Conservation (phyloP, 2,329 filamentous ascomycete genomes). For the Fusarium sulawesiense region DNA sequence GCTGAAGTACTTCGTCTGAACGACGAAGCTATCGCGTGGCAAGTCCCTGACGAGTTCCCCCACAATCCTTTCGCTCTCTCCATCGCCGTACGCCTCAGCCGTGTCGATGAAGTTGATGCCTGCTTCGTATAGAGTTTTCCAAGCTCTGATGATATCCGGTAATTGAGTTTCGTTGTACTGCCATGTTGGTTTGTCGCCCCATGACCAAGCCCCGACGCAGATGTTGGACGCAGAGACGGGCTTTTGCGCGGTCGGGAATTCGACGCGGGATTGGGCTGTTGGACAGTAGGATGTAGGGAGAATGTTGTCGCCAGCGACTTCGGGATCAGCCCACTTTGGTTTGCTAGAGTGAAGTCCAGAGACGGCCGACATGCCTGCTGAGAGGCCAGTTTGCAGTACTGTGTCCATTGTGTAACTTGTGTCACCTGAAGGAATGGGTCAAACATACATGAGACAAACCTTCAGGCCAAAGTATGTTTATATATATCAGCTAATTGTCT, state of each 20-base stretch:
- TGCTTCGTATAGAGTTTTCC: conserved; percentile 11
- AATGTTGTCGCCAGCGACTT: background rate
- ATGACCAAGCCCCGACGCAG: background rate
- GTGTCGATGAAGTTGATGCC: conserved; percentile 28
- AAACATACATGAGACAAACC: background rate
- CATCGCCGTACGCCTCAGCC: background rate
- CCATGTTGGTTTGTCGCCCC: conserved; percentile 21
- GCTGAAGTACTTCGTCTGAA: conserved; percentile 23
- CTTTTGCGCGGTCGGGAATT: background rate
- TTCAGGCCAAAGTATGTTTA: background rate
- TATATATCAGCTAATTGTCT: background rate
- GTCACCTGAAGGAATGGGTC: background rate
- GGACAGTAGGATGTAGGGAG: conserved; percentile 1
- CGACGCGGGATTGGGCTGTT: background rate
- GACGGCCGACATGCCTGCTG: background rate
- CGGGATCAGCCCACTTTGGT: conserved; percentile 8
- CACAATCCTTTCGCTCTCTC: conserved; percentile 14
- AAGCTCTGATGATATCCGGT: background rate
- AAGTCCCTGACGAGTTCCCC: conserved; percentile 1
- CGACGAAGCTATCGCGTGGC: conserved; percentile 1
- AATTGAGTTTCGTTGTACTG: conserved; percentile 7
- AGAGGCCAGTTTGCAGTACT: background rate
- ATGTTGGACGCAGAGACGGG: background rate
- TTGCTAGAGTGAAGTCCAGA: background rate
- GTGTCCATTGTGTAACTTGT: background rate